Evolutionary conservation across 352 stramenopile species (phyloP), one percentile per base, ranked within the genome.

Genomic region (Phytopythium oedochilum): DNA sequence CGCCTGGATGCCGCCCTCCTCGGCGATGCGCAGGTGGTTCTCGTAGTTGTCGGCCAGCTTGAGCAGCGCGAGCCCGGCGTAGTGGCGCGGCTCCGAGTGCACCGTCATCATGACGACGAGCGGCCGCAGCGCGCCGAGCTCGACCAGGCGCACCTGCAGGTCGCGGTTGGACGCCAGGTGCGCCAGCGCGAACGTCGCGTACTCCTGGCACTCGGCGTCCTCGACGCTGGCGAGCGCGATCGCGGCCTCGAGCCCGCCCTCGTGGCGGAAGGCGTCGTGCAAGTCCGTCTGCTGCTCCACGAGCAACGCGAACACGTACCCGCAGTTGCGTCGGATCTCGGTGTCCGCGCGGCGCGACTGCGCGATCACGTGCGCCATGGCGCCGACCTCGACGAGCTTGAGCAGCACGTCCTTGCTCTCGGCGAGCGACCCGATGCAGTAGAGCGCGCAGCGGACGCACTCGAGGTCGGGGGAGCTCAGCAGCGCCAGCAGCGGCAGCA

Each of bases 41-140:
- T 98, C 91, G 67, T 98, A 98, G 65, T 99, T 99, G 71, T 99
- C 95, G 14, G 95, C 94, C 36, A 99, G 80, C 66, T 99, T 98
- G 32, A 99, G 81, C n/a, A 99, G 74, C 42, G 96, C 96, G 14
- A 98, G 72, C 2, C 93, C 93, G 28, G 96, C 96, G 70, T 98
- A 99, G 66, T 98, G 92, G 11, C 93, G 81, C 20, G 93, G 90
- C 61, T 98, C 90, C 4, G 91, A 86, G 57, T 98, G 89, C 20
- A 93, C 88, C 31, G 85, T 88, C 80, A 99, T 97, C 86, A 99
- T 98, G 1, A 89, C 88, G 40, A 99, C 96, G 5, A 99, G 66
- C n/a, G 95, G 94, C 26, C 86, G 80, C 45, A 99, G 75, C 17
- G 83, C 96, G 6, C 94, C 93, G 47, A 86, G 71, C 45, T 96